Base-by-base conservation (phyloP, 768 basidiomycete genomes). In the Rhizopogon sp. region DNA sequence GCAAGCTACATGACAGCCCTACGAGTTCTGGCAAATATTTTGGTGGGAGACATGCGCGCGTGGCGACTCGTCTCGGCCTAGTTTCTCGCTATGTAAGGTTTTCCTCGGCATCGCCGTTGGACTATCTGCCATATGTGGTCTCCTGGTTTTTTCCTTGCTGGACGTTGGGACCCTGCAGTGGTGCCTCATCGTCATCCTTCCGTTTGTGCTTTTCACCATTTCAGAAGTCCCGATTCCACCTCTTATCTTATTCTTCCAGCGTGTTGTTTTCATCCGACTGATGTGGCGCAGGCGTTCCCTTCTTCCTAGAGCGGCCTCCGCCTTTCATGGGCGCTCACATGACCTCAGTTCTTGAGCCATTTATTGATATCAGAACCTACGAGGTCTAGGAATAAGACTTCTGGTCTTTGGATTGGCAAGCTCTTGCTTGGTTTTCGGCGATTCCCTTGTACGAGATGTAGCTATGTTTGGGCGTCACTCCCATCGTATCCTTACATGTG, bases 291-390 rank as follows among this genome's bases (percentile, higher is more conserved):
- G 11, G 39, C 45, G 6, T 51, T 43, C 17, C 47, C 37, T 39
- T 61, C 59, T 22, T 54, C 60, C 6, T 8, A 14, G 11, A 9
- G 31, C 5, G 51, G 39, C 28, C 17, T 37, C 47, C 47, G 47
- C 9, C 5, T 10, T 10, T 8, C 33, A 16, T 39, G 42, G 43
- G n/a, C n/a, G 58, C 67, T 55, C 47, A 70, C 70, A 55, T 71
- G 71, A 25, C 71, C 66, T 68, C 68, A 70, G 46, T 71, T 70
- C 40, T 66, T 67, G 43, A 70, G 43, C 43, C 67, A 70, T 22
- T n/a, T 13, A 3, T 29, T 9, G 52, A 4, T 17, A 33, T 17
- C 13, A 50, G 16, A 10, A 11, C 46, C 35, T 28, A 4, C 13
- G 16, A 51, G 14, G 31, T n/a, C 35, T 25, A 16, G 22, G 53